Base-by-base conservation (phyloP, 345 rosid species). In the Isatis tinctoria region DNA sequence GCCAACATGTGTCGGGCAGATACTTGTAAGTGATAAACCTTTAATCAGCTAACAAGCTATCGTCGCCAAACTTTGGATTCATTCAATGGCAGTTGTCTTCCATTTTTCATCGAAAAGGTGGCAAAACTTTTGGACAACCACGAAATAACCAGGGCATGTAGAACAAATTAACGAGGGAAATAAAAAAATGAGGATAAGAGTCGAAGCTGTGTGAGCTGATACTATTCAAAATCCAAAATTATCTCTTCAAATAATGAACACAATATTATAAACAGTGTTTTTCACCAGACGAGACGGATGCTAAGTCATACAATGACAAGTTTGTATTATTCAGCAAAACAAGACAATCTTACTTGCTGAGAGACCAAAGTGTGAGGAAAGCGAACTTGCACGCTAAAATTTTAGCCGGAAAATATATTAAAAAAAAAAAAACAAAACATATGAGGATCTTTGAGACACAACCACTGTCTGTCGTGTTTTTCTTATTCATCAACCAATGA, bases 401-500 rank as follows among this genome's bases (percentile, higher is more conserved):
- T 24, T 2, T 54, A 54, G 67, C 37, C 22, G 0, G 49, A 27
- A 26, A 7, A 45, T 36, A 36, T 39, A 13, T 8, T 36, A 1
- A 10, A 71, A 27, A 35, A 71, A 5, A 3, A 7, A 10, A 48
- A 10, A 7, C 18, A 35, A 4, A 69, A 7, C 35, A 67, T 12
- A 40, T 49, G 1, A 67, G 61, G 40, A 22, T 65, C 58, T n/a
- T n/a, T 35, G 35, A 73, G 49, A 66, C 30, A 74, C 44, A 65
- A 66, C 49, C 45, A 22, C 37, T 54, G 37, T 11, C 10, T 33
- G 47, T 16, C 10, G 54, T 57, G 26, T 5, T 22, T 3, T 64
- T n/a, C n/a, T 79, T 51, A 10, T 2, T 62, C 64, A 76, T 93
- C 82, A 91, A 48, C 98, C 96, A 47, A 93, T 74, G 78, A 93